phyloP scores from a whole-genome alignment of 116 monocot species.

The Thalassia testudinum region DNA sequence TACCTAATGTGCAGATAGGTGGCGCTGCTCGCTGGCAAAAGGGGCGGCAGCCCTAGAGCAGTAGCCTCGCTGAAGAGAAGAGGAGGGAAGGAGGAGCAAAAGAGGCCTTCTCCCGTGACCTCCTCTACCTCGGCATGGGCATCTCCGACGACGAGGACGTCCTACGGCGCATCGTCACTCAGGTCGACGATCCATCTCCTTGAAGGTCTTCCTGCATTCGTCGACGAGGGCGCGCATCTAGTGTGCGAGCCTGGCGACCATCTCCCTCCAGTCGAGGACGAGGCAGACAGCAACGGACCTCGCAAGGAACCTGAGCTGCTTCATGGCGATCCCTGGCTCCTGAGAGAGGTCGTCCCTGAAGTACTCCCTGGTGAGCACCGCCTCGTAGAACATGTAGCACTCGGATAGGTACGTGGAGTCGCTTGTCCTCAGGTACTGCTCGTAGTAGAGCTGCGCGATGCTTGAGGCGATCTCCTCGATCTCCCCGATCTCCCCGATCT shows the following conservation, averaged over 20 bases:
- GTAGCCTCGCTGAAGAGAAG: too few species aligned
- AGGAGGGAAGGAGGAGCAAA: too few species aligned
- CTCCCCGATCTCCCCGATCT: too few species aligned
- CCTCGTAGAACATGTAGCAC: too few species aligned
- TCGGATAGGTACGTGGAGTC: constrained; percentile 59
- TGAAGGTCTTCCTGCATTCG: constrained; percentile 52
- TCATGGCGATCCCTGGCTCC: constrained; percentile 40
- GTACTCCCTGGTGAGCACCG: constrained; percentile 66
- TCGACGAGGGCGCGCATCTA: constrained; percentile 40
- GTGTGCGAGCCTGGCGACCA: constrained; percentile 29
- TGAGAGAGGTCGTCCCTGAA: constrained; percentile 48
- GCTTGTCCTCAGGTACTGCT: constrained; percentile 67
- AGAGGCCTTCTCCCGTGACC: too few species aligned
- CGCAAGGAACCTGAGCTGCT: constrained; percentile 70
- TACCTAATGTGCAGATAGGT: too few species aligned
- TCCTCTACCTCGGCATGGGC: too few species aligned
- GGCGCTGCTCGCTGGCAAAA: too few species aligned
- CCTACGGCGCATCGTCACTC: too few species aligned
- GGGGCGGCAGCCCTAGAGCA: too few species aligned
- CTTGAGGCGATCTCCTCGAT: constrained; percentile 86
- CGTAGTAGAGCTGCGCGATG: constrained; percentile 83
- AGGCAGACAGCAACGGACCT: constrained; percentile 68
- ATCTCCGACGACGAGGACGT: too few species aligned
- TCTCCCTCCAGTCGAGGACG: constrained; percentile 47
- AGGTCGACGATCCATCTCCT: too few species aligned